Evolutionary conservation across 768 basidiomycete genomes (phyloP), one percentile per base, ranked within the genome.

Genomic region (Crassisporium funariophilum): DNA sequence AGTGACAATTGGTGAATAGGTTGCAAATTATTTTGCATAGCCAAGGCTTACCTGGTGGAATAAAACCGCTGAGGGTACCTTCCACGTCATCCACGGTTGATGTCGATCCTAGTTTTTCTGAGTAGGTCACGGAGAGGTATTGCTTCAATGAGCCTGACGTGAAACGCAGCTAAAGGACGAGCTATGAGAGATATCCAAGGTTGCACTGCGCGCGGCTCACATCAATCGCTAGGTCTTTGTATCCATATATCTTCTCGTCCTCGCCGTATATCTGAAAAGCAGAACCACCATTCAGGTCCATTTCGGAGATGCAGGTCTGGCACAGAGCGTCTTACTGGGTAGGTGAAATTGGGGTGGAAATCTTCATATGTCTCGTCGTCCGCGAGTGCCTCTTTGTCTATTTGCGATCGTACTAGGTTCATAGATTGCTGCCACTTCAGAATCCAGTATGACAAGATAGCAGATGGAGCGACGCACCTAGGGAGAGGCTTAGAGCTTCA

Each of bases 211-310:
- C 13, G 25, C 17, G 16, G 25, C 84, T 52, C 61, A 97, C 94
- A 62, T 95, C 83, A 56, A 98, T 86, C 20, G 77, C 64, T 24
- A 99, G 76, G 59, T 86, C 86, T 51, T 83, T 78, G 69, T 97
- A 98, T 2, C 95, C 95, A 63, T 95, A 98, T 46, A 98, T 86
- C 70, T 86, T 94, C 70, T 99, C 94, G 43, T 95, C 89, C 58
- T 98, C 92, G 42, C 95, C 95, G 61, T 84, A 98, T 59, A 99
- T 94, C 90, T 92, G 48, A 15, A 42, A 5, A 20, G 37, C 41
- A 31, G 24, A 38, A 46, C 33, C 31, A 16, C 35, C 22, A 13
- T 19, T 15, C n/a, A 41, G 5, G n/a, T 17, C 35, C 38, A 23
- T 33, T 27, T 36, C 19, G 13, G n/a, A 33, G 22, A 15, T 13